Evolutionary conservation across 1,139 yeast species (phyloP).

Genomic region (Eremothecium gossypii): DNA sequence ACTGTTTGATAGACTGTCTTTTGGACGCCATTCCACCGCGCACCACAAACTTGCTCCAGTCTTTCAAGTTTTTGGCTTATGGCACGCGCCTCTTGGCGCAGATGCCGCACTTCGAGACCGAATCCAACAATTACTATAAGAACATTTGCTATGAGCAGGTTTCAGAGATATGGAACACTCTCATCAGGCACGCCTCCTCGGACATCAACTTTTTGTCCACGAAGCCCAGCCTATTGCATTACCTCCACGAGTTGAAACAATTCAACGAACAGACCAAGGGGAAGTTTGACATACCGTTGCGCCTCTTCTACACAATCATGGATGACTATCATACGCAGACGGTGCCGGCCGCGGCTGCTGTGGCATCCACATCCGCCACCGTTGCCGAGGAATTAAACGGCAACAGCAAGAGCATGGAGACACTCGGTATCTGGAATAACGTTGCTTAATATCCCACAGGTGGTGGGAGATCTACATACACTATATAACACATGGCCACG

Average conservation of each 20-base stretch:
- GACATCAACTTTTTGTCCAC: conserved; percentile 34
- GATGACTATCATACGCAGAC: conserved; percentile 1
- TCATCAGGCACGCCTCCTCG: conserved; percentile 38
- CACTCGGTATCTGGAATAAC: conserved; percentile 7
- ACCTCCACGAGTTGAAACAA: conserved; percentile 46
- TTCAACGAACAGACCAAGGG: conserved; percentile 53
- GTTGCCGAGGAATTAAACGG: conserved; percentile 2
- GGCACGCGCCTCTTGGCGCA: conserved; percentile 56
- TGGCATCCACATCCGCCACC: conserved; percentile 6
- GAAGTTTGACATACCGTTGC: conserved; percentile 40
- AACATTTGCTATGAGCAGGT: conserved; percentile 72
- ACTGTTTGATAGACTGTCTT: conserved; percentile 71
- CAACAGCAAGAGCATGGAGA: conserved; percentile 1
- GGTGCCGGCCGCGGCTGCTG: not conserved
- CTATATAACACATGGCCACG: not conserved
- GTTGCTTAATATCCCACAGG: conserved; percentile 4
- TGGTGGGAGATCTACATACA: not conserved
- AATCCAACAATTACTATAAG: conserved; percentile 65
- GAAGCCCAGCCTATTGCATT: conserved; percentile 27
- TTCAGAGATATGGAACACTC: conserved; percentile 64
- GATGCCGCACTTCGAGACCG: conserved; percentile 64
- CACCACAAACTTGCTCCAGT: conserved; percentile 38
- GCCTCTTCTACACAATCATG: conserved; percentile 33
- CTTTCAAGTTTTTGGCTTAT: conserved; percentile 59
- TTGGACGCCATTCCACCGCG: conserved; percentile 73